Evolutionary conservation across 768 basidiomycete species (phyloP).

Genomic region (Macrolepiota dolichaula): DNA sequence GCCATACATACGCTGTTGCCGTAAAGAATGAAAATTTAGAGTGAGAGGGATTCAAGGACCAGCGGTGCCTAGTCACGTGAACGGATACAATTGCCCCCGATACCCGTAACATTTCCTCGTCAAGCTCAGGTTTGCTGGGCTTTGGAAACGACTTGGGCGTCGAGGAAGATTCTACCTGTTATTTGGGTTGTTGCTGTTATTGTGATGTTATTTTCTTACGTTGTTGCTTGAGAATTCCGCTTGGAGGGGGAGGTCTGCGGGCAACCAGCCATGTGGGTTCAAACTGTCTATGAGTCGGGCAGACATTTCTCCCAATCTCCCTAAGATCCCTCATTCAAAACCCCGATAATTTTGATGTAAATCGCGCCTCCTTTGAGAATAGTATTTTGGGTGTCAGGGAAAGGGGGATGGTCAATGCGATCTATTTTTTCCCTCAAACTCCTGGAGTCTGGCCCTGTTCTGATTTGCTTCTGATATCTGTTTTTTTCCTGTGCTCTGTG

Average conservation of each 20-base stretch:
- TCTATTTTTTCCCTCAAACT: neutral
- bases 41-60: neutral
- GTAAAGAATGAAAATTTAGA: neutral
- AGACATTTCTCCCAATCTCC: neutral
- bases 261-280: slow-evolving; percentile 1
- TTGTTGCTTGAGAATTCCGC: neutral
- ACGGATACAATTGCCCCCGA: neutral
- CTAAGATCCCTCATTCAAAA: neutral
- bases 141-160: neutral
- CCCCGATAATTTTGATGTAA: neutral
- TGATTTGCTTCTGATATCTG: neutral
- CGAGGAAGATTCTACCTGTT: neutral
- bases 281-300: neutral
- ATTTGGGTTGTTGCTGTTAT: too few species aligned
- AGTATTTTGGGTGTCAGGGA: slow-evolving; percentile 7
- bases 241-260: neutral
- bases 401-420: neutral
- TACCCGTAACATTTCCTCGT: too few species aligned
- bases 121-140: neutral
- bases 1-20: neutral
- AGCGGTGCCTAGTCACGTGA: slow-evolving; percentile 1
- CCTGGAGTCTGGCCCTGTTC: slow-evolving; percentile 9
- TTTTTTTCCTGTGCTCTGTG: neutral
- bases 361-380: neutral
- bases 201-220: too few species aligned